Evolutionary conservation across 345 rosid species (phyloP).

Genomic region (Citrus glauca): DNA sequence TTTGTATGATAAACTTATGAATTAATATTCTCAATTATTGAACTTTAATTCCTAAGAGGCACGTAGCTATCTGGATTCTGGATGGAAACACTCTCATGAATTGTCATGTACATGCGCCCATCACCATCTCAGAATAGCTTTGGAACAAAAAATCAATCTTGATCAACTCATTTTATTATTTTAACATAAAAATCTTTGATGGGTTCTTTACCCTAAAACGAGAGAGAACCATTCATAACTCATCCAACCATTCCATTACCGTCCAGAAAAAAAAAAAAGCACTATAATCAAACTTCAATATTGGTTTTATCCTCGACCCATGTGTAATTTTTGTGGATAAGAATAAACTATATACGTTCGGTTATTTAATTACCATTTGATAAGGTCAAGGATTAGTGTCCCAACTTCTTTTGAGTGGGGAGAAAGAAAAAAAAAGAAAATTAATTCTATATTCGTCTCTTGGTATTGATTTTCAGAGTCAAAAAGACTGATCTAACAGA

Average conservation of each 20-base stretch:
- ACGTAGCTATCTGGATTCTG: not conserved
- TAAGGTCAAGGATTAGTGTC: too few species aligned
- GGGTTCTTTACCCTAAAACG: not conserved
- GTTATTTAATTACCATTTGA: too few species aligned
- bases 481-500: too few species aligned
- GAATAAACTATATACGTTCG: too few species aligned
- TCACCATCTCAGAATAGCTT: not conserved
- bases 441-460: too few species aligned
- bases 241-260: conserved; percentile 13
- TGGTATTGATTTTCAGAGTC: too few species aligned
- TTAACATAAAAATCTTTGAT: not conserved
- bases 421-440: too few species aligned
- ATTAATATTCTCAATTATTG: not conserved
- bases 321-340: too few species aligned
- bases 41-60: not conserved
- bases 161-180: not conserved
- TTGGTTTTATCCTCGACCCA: not conserved
- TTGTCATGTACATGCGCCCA: conserved; percentile 1
- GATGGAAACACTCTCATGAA: not conserved
- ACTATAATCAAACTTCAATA: too few species aligned
- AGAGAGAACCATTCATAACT: conserved; percentile 13
- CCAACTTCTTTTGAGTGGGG: too few species aligned
- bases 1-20: not conserved
- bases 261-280: not conserved
- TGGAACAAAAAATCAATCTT: not conserved